Evolutionary conservation across 2,329 filamentous ascomycete species (phyloP).

Genomic region (Coniochaeta hoffmannii): DNA sequence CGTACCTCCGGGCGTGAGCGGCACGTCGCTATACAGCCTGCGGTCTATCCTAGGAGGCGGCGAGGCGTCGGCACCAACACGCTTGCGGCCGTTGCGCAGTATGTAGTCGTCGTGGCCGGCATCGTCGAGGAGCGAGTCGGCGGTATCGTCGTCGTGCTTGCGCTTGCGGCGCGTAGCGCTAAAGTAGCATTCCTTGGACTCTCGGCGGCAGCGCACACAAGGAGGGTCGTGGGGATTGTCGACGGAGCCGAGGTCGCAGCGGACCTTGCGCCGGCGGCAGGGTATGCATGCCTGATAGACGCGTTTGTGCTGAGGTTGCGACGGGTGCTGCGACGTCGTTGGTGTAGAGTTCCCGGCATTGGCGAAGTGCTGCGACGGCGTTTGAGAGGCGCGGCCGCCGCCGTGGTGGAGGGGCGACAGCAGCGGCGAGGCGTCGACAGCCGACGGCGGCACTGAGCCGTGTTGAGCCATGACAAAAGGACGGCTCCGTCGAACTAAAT

Average conservation of each 20-base stretch:
- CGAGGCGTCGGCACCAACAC: conserved; percentile 41
- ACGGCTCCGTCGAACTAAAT: neutral
- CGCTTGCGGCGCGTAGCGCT: conserved; percentile 89
- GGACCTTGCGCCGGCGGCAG: conserved; percentile 53
- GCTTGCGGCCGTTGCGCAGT: conserved; percentile 66
- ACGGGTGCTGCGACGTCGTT: conserved; percentile 8
- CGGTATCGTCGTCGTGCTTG: conserved; percentile 57
- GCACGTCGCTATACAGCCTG: conserved; percentile 42
- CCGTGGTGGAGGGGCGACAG: conserved; percentile 5
- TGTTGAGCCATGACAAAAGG: conserved; percentile 1
- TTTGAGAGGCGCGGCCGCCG: conserved; percentile 2
- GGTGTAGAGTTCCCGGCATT: conserved; percentile 8
- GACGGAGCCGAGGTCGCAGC: conserved; percentile 63
- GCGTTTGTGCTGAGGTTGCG: conserved; percentile 44
- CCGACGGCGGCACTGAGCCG: neutral
- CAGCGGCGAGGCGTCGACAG: neutral
- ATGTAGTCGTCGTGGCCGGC: conserved; percentile 56
- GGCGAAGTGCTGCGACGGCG: neutral
- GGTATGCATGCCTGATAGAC: conserved; percentile 59
- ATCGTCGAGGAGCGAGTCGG: conserved; percentile 20
- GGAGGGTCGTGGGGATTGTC: conserved; percentile 92
- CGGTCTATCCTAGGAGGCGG: conserved; percentile 35
- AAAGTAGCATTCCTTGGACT: conserved; percentile 97
- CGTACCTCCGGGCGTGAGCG: conserved; percentile 59
- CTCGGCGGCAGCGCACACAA: conserved; percentile 85